Evolutionary conservation across 2,329 filamentous ascomycete species (phyloP).

Genomic region (Lizonia empirigonia): DNA sequence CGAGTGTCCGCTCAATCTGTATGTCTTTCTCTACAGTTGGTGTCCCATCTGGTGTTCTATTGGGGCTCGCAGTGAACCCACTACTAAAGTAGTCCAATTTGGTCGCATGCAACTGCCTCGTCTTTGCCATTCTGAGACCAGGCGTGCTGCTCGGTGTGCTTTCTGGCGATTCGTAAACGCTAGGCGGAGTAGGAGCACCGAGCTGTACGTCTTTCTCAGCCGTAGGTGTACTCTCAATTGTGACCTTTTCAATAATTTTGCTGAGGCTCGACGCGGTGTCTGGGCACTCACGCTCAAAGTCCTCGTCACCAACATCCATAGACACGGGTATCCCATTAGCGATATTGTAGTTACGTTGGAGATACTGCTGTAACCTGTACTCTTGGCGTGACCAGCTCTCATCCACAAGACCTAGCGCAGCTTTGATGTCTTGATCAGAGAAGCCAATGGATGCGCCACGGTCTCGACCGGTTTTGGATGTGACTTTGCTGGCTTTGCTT

Average conservation of each 20-base stretch:
- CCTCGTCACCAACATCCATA: slow-evolving; percentile 54
- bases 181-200: slow-evolving; percentile 21
- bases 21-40: slow-evolving; percentile 46
- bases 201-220: slow-evolving; percentile 47
- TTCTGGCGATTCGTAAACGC: slow-evolving; percentile 20
- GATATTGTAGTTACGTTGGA: slow-evolving; percentile 55
- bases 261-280: slow-evolving; percentile 48
- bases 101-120: not conserved
- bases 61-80: not conserved
- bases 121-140: slow-evolving; percentile 2
- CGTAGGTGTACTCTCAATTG: slow-evolving; percentile 53
- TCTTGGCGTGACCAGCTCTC: slow-evolving; percentile 59
- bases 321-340: slow-evolving; percentile 51
- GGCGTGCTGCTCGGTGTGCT: slow-evolving; percentile 10
- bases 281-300: slow-evolving; percentile 51
- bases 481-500: slow-evolving; percentile 39
- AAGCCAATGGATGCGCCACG: slow-evolving; percentile 33
- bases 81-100: slow-evolving; percentile 10
- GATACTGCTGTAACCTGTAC: slow-evolving; percentile 54
- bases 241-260: slow-evolving; percentile 53
- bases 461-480: slow-evolving; percentile 34
- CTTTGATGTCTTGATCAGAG: slow-evolving; percentile 58
- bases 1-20: slow-evolving; percentile 29
- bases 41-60: slow-evolving; percentile 51
- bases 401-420: slow-evolving; percentile 54